Evolutionary conservation across 2,329 filamentous ascomycete genomes (phyloP).

Genomic region (Colletotrichum lentis): DNA sequence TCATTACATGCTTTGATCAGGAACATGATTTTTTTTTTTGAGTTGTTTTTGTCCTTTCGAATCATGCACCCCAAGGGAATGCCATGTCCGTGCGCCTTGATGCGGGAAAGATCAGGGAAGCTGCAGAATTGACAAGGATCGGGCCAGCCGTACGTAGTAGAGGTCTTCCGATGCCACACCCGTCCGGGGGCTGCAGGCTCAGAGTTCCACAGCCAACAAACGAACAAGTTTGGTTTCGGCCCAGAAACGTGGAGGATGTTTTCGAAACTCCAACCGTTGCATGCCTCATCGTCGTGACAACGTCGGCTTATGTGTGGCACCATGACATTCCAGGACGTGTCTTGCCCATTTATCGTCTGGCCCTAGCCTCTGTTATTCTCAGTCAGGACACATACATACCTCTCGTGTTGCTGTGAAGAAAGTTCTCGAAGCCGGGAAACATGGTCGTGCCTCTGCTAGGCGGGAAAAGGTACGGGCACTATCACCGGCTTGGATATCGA

Average conservation of each 20-base stretch:
- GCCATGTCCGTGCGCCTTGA: slow-evolving; percentile 15
- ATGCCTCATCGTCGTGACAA: slow-evolving; percentile 1
- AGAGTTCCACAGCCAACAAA: neutral
- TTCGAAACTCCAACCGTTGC: neutral
- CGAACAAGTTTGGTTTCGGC: neutral
- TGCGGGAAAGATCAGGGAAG: slow-evolving; percentile 21
- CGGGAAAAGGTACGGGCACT: neutral
- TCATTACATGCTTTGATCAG: neutral
- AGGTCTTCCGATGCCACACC: slow-evolving; percentile 23
- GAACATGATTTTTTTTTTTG: neutral
- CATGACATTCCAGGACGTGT: neutral
- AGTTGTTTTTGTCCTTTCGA: neutral
- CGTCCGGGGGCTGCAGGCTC: slow-evolving; percentile 3
- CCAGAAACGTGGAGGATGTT: neutral
- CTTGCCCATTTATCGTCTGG: neutral
- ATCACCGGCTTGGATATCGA: slow-evolving; percentile 10
- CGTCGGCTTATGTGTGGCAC: neutral
- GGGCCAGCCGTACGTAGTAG: slow-evolving; percentile 24
- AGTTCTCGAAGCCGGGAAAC: slow-evolving; percentile 20
- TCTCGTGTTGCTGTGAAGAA: slow-evolving; percentile 8
- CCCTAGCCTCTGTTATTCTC: neutral
- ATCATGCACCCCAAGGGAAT: neutral
- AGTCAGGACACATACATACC: neutral
- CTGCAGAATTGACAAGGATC: slow-evolving; percentile 33
- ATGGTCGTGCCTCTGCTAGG: neutral